Evolutionary conservation across 495 filamentous ascomycete genomes (phyloP).

Genomic region (Bacidia rubella): DNA sequence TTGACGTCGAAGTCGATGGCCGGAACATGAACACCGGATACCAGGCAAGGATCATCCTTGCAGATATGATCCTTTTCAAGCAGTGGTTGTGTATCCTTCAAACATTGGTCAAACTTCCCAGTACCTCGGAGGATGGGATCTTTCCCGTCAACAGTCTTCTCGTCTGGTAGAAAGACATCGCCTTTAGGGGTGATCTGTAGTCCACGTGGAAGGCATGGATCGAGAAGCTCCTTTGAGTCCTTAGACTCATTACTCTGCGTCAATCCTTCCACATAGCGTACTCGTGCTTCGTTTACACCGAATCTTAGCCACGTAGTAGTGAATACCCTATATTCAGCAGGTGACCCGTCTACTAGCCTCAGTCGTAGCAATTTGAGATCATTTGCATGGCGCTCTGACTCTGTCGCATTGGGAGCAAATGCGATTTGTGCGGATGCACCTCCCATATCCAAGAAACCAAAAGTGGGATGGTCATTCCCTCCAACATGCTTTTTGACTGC

Average conservation of each 20-base stretch:
- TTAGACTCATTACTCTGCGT: constrained; percentile 41
- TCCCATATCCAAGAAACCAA: constrained; percentile 97
- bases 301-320: constrained; percentile 95
- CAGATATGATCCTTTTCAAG: constrained; percentile 85
- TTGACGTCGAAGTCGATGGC: constrained; percentile 97
- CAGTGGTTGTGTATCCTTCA: constrained; percentile 67
- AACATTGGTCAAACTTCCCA: constrained; percentile 73
- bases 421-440: constrained; percentile 95
- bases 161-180: constrained; percentile 25
- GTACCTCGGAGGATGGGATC: constrained; percentile 58
- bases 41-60: constrained; percentile 66
- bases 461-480: constrained; percentile 86
- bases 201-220: constrained; percentile 80
- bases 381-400: constrained; percentile 77
- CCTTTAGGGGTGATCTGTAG: constrained; percentile 46
- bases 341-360: constrained; percentile 61
- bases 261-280: constrained; percentile 63
- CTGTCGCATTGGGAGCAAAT: constrained; percentile 88
- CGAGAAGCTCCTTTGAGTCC: constrained; percentile 54
- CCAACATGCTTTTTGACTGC: constrained; percentile 56
- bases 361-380: constrained; percentile 78
- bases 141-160: constrained; percentile 40
- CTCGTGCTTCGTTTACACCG: constrained; percentile 80
- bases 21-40: constrained; percentile 81
- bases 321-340: constrained; percentile 76